Evolutionary conservation across 331 rosid genomes (phyloP), one percentile per base, ranked within the genome.

Genomic region (Arachis monticola): DNA sequence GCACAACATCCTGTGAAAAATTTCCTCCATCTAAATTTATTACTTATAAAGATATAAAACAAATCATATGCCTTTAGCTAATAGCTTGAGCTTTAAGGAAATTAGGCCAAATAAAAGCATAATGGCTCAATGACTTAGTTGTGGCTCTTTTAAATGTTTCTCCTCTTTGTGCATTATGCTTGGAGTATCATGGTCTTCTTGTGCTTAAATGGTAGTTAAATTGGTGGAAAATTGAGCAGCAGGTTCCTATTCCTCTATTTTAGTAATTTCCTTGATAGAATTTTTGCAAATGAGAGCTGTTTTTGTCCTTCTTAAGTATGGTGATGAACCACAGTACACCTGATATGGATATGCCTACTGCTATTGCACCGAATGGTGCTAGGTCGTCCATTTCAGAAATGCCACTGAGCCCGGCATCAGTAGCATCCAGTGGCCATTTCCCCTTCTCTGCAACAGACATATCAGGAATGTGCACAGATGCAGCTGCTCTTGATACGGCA

Each of bases 381-480:
- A 88, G 85, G 86, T 76, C 94, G 66, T 75, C 91, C 67, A 60
- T 89, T 81, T 87, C 94, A 42, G 96, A 90, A 83, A 92, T 90
- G 83, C 86, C 91, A 47, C 80, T 85, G 67, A 91, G 93, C 79
- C 93, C 96, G 10, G 75, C 92, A 42, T 88, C 92, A 69, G 93
- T 87, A 51, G 92, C 92, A 55, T 91, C 96, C 60, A 80, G 93
- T 75, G 90, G 96, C 56, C 90, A 83, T 88, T 85, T 91, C 82
- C 91, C 96, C 10, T 88, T 88, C 79, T 74, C 85, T 17, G 85
- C 92, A 5, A 83, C 96, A 5, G 96, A 91, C 22, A 82, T 88
- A 73, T 80, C 89, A 27, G 96, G 89, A 81, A 87, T 91, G 72
- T 91, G 88, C 46, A 75, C 87, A 66, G 90, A 87, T 53, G 52